Evolutionary conservation across 1,139 yeast species (phyloP).

Genomic region (Hyphopichia fennica): DNA sequence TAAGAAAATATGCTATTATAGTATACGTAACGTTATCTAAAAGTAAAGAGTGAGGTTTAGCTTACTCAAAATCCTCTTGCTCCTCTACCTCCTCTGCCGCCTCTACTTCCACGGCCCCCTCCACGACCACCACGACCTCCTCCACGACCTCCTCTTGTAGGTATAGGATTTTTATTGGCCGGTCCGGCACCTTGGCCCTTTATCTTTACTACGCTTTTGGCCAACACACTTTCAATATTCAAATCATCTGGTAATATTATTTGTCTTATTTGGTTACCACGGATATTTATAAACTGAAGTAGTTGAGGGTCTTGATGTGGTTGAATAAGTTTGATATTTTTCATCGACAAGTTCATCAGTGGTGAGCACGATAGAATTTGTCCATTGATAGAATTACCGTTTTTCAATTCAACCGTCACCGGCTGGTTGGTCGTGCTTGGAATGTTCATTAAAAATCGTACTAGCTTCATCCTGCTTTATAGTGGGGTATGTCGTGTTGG

Average conservation of each 20-base stretch:
- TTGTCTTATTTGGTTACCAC: constrained; percentile 90
- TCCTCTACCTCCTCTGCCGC: constrained; percentile 7
- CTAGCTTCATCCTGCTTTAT: constrained; percentile 38
- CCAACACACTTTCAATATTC: constrained; percentile 74
- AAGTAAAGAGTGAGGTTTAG: not conserved
- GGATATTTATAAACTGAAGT: constrained; percentile 76
- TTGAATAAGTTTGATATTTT: constrained; percentile 76
- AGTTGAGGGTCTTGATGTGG: constrained; percentile 71
- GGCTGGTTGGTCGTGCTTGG: constrained; percentile 68
- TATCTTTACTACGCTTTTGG: constrained; percentile 36
- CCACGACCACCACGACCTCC: constrained; percentile 19
- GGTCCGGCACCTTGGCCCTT: constrained; percentile 47
- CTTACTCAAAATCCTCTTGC: constrained; percentile 2
- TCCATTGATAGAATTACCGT: constrained; percentile 59
- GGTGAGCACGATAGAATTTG: constrained; percentile 79
- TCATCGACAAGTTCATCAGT: constrained; percentile 88
- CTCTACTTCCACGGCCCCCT: constrained; percentile 9
- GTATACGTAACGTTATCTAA: not conserved
- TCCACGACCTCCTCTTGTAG: constrained; percentile 16
- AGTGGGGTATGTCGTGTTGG: too few relatives aligned
- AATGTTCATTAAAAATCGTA: constrained; percentile 80
- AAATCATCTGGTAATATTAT: constrained; percentile 85
- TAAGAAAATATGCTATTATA: not conserved
- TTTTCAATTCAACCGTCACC: constrained; percentile 88
- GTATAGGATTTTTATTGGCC: constrained; percentile 19